phyloP scores from a whole-genome alignment of 257 asterid species.

The Fraxinus excelsior region DNA sequence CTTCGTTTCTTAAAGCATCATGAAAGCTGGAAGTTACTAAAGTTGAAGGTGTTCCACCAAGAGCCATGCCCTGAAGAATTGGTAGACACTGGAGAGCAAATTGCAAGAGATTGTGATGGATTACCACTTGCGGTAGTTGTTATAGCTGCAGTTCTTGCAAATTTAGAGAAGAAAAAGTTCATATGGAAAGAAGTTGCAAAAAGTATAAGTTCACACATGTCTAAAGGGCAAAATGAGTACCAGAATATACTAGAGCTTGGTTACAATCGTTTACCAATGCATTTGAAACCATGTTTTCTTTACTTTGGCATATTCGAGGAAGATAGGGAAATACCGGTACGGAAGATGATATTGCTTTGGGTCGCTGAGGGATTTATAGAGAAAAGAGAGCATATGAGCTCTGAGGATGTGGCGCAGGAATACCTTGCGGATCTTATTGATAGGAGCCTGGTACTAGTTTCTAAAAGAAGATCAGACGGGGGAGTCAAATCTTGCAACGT shows the following conservation, averaged over 20 bases:
- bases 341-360: conserved; percentile 27
- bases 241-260: too few species aligned
- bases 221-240: neutral
- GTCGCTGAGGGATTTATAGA: conserved; percentile 5
- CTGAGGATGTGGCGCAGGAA: conserved; percentile 13
- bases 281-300: too few species aligned
- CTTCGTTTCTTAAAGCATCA: conserved; percentile 15
- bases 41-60: conserved; percentile 31
- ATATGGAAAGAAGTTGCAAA: conserved; percentile 32
- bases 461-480: conserved; percentile 21
- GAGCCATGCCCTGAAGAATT: conserved; percentile 28
- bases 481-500: conserved; percentile 7
- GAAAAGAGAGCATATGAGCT: conserved; percentile 4
- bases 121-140: conserved; percentile 45
- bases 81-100: conserved; percentile 20
- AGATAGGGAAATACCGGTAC: conserved; percentile 14
- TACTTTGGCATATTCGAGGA: conserved; percentile 25
- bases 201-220: conserved; percentile 14
- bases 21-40: conserved; percentile 38
- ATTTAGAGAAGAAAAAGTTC: conserved; percentile 1
- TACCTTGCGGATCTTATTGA: conserved; percentile 23
- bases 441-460: conserved; percentile 22
- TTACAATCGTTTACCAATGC: too few species aligned
- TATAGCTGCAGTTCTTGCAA: conserved; percentile 38
- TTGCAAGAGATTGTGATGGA: conserved; percentile 35